Percentiles rank a stretch among this genome's conserved stretches.
phyloP scores from a whole-genome alignment of 2,329 filamentous ascomycete species.

The Myrmaecium sp. region DNA sequence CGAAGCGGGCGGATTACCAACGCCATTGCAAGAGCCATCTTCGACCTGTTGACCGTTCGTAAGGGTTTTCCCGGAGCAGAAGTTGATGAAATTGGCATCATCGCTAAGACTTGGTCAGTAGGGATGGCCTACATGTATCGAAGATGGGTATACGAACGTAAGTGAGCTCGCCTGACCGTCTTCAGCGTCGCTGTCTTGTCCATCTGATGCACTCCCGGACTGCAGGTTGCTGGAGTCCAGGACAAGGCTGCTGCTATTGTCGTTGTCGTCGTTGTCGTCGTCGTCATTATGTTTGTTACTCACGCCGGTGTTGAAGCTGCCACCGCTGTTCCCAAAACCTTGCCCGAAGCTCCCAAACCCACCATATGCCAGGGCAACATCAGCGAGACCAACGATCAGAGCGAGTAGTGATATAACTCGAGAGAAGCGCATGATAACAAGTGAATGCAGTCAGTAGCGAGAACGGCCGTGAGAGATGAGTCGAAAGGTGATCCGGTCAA shows the following conservation, averaged over 20 bases:
- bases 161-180: slow-evolving; percentile 27
- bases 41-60: slow-evolving; percentile 38
- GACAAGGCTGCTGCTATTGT: slow-evolving; percentile 8
- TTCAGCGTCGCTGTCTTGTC: slow-evolving; percentile 21
- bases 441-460: too few species aligned
- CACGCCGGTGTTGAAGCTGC: slow-evolving; percentile 6
- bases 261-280: slow-evolving; percentile 7
- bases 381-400: slow-evolving; percentile 3
- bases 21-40: slow-evolving; percentile 38
- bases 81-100: slow-evolving; percentile 42
- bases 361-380: slow-evolving; percentile 1
- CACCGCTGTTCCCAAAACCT: slow-evolving; percentile 3
- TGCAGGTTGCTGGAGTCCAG: slow-evolving; percentile 27
- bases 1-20: slow-evolving; percentile 18
- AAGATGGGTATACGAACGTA: slow-evolving; percentile 21
- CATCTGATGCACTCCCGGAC: slow-evolving; percentile 22
- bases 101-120: slow-evolving; percentile 19
- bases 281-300: slow-evolving; percentile 5
- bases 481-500: slow-evolving; percentile 8
- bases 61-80: slow-evolving; percentile 35
- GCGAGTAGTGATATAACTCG: slow-evolving; percentile 14
- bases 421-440: slow-evolving; percentile 18
- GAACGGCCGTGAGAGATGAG: slow-evolving; percentile 3
- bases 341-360: slow-evolving; percentile 9
- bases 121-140: slow-evolving; percentile 4